Conservation (phyloP, 129 eudicot species). For the Flaveria trinervia region DNA sequence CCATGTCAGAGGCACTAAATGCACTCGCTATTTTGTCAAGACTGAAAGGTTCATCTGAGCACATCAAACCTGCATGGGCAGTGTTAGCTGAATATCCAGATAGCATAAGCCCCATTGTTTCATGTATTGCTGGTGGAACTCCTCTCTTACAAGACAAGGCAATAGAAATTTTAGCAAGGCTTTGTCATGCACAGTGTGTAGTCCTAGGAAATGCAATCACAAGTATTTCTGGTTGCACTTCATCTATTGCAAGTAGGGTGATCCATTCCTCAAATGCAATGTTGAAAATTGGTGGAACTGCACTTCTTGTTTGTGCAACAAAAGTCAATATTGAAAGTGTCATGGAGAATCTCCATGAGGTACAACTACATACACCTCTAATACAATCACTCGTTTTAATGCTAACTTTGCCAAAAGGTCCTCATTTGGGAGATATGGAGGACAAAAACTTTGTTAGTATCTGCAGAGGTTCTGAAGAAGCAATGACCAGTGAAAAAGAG, state of each 20-base stretch:
- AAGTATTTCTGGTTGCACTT: conserved; percentile 63
- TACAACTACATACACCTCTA: conserved; percentile 50
- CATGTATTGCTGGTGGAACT: conserved; percentile 66
- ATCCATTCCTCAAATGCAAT: conserved; percentile 54
- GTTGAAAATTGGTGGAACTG: conserved; percentile 84
- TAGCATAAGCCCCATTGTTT: conserved; percentile 79
- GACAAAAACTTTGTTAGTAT: conserved; percentile 54
- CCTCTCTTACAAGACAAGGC: conserved; percentile 85
- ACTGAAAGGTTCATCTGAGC: conserved; percentile 56
- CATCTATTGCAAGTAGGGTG: conserved; percentile 79
- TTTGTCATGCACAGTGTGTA: conserved; percentile 65
- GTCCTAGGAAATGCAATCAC: conserved; percentile 70
- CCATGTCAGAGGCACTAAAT: conserved; percentile 77
- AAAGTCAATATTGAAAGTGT: conserved; percentile 78
- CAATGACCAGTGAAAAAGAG: conserved; percentile 40
- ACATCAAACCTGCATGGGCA: conserved; percentile 83
- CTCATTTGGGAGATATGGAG: conserved; percentile 44
- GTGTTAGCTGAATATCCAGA: conserved; percentile 78
- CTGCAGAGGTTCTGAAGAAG: conserved; percentile 55
- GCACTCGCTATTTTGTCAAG: conserved; percentile 86
- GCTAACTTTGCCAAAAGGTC: conserved; percentile 52
- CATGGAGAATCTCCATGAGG: conserved; percentile 69
- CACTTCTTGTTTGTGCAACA: conserved; percentile 87
- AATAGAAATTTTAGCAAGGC: conserved; percentile 75
- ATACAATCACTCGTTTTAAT: conserved; percentile 79